Evolutionary conservation across 2,329 filamentous ascomycete genomes (phyloP).

Genomic region (Penicillium sp.): DNA sequence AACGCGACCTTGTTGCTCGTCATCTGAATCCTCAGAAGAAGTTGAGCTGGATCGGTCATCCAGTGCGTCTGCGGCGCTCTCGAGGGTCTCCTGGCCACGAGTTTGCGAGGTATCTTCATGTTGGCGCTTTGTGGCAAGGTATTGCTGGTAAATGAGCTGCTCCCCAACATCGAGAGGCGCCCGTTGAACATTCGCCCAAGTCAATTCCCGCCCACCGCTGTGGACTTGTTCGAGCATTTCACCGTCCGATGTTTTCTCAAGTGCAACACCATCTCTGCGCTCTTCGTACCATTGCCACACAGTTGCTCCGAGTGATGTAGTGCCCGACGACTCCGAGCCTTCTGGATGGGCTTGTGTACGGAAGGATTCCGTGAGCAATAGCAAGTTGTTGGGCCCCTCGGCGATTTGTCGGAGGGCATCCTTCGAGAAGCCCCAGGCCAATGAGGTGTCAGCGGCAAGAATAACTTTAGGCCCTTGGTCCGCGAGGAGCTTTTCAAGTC

Average conservation of each 20-base stretch:
- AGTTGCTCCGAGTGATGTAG: conserved; percentile 68
- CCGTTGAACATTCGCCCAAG: conserved; percentile 64
- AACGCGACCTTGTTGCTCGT: conserved; percentile 87
- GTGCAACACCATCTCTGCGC: conserved; percentile 64
- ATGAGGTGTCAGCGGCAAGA: conserved; percentile 82
- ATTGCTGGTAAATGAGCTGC: conserved; percentile 83
- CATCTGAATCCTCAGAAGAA: conserved; percentile 85
- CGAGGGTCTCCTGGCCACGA: conserved; percentile 68
- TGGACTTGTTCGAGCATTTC: conserved; percentile 70
- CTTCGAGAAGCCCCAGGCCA: conserved; percentile 95
- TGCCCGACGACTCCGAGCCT: conserved; percentile 38
- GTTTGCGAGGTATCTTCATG: conserved; percentile 79
- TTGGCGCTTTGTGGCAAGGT: conserved; percentile 84
- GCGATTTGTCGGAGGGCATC: conserved; percentile 76
- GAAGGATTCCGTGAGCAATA: conserved; percentile 80
- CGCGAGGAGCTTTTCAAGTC: conserved; percentile 72
- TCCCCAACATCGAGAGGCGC: conserved; percentile 75
- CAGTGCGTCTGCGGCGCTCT: conserved; percentile 71
- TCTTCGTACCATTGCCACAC: conserved; percentile 83
- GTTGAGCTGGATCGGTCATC: conserved; percentile 86
- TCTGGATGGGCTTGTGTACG: conserved; percentile 29
- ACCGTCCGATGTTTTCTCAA: conserved; percentile 59
- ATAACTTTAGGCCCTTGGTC: conserved; percentile 69
- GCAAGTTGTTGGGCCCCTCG: conserved; percentile 75
- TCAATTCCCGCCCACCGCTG: conserved; percentile 65